These are phyloP conservation scores for Wickerhamomyces queroliae DNA, from an alignment of 805 yeast genomes.

Conservation along the genomic window DNA sequence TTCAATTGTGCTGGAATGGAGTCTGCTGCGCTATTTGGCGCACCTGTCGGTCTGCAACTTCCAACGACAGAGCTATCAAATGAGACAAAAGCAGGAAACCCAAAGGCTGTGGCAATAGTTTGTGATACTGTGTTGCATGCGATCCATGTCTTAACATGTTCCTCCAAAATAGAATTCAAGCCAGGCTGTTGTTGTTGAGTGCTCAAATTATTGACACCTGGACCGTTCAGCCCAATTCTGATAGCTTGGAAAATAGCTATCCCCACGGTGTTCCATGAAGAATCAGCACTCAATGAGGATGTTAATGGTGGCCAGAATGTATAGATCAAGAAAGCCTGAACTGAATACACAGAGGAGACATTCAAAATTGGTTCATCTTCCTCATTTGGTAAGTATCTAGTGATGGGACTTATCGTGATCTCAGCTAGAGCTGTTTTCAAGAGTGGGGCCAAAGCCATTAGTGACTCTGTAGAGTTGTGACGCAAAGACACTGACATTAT, in stretches of 20 bases:
- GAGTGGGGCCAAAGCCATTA: conserved; percentile 57
- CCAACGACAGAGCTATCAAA: conserved; percentile 67
- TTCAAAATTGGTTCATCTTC: conserved; percentile 78
- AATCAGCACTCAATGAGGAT: conserved; percentile 90
- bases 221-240: conserved; percentile 84
- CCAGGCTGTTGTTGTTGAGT: conserved; percentile 32
- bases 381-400: conserved; percentile 74
- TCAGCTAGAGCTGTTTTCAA: conserved; percentile 79
- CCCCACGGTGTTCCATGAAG: conserved; percentile 94
- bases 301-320: conserved; percentile 97
- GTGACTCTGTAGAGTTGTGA: conserved; percentile 40
- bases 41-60: conserved; percentile 35
- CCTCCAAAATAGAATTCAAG: conserved; percentile 41
- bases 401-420: conserved; percentile 84
- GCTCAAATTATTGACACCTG: conserved; percentile 45
- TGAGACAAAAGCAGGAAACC: conserved; percentile 89
- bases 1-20: conserved; percentile 34
- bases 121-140: conserved; percentile 88
- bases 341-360: conserved; percentile 88
- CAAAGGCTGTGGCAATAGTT: conserved; percentile 85
- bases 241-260: conserved; percentile 91
- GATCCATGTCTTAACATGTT: conserved; percentile 90
- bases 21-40: conserved; percentile 1
- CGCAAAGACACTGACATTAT: conserved; percentile 81
- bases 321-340: conserved; percentile 84